phyloP scores from a whole-genome alignment of 805 yeast genomes.

The Jamesozyma spencerorum region DNA sequence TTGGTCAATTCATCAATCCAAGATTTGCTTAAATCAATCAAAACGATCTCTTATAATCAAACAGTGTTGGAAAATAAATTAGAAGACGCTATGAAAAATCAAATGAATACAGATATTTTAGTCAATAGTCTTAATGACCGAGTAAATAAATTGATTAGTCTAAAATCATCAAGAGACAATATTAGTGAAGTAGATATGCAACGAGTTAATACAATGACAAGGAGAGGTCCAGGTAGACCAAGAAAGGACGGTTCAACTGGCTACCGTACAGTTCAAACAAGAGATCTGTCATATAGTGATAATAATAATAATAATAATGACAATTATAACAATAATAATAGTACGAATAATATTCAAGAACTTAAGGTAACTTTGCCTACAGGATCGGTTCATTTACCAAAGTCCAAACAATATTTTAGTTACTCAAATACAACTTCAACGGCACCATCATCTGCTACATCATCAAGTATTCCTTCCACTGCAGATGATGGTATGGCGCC shows the following conservation, averaged over 20 bases:
- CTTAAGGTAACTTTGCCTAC: conserved; percentile 22
- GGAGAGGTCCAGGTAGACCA: conserved; percentile 31
- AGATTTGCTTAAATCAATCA: conserved; percentile 21
- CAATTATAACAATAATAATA: neutral
- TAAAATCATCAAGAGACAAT: neutral
- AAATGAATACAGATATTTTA: conserved; percentile 28
- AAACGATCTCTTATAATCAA: conserved; percentile 27
- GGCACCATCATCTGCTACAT: conserved; percentile 4
- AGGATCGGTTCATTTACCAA: conserved; percentile 23
- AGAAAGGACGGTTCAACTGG: conserved; percentile 16
- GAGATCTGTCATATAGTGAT: neutral
- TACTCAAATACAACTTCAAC: conserved; percentile 17
- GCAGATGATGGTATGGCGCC: neutral
- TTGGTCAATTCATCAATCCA: conserved; percentile 14
- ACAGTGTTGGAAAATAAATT: conserved; percentile 28
- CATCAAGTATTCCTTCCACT: neutral
- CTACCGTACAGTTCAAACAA: neutral
- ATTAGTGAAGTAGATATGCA: neutral
- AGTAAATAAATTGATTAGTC: conserved; percentile 8
- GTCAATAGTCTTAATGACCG: conserved; percentile 24
- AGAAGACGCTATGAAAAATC: conserved; percentile 29
- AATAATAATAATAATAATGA: neutral
- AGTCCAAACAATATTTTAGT: conserved; percentile 25
- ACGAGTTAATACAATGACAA: neutral
- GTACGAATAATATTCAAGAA: conserved; percentile 3